Conservation (phyloP, 306 rosid species). For the Dalbergia cochinchinensis region DNA sequence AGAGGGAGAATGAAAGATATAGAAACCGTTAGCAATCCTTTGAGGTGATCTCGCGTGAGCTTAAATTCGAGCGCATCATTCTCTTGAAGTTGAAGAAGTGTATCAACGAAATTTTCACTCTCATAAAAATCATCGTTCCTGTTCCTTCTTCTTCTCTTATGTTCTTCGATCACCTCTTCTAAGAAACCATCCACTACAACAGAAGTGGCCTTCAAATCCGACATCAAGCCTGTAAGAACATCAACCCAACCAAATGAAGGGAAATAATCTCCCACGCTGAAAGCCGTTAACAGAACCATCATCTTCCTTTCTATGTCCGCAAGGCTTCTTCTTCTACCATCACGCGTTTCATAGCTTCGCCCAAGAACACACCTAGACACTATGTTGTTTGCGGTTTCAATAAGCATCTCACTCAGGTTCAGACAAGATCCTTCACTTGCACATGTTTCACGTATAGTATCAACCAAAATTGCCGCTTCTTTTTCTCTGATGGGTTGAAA, state of each 20-base stretch:
- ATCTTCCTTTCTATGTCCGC: conserved; percentile 16
- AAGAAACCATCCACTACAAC: conserved; percentile 39
- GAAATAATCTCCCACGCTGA: conserved; percentile 50
- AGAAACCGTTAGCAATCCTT: conserved; percentile 31
- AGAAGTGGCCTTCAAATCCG: conserved; percentile 27
- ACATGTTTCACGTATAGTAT: background rate
- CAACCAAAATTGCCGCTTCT: conserved; percentile 7
- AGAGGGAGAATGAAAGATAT: background rate
- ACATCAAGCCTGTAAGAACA: conserved; percentile 36
- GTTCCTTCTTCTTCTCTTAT: background rate
- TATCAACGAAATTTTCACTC: conserved; percentile 45
- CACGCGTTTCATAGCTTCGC: background rate
- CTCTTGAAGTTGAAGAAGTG: conserved; percentile 52
- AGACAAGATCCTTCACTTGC: background rate
- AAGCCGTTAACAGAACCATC: background rate
- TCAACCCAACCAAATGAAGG: conserved; percentile 59
- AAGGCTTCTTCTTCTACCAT: conserved; percentile 11
- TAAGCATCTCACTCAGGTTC: conserved; percentile 9
- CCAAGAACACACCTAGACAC: conserved; percentile 23
- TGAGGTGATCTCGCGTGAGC: conserved; percentile 37
- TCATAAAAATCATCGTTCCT: background rate
- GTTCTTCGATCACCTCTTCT: conserved; percentile 46
- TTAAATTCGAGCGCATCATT: conserved; percentile 25
- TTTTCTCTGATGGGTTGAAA: conserved; percentile 30
- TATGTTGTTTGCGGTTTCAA: conserved; percentile 24